Evolutionary conservation across 2,329 filamentous ascomycete species (phyloP), one percentile per base, ranked within the genome.

Genomic region (Waltergamsia citrina): DNA sequence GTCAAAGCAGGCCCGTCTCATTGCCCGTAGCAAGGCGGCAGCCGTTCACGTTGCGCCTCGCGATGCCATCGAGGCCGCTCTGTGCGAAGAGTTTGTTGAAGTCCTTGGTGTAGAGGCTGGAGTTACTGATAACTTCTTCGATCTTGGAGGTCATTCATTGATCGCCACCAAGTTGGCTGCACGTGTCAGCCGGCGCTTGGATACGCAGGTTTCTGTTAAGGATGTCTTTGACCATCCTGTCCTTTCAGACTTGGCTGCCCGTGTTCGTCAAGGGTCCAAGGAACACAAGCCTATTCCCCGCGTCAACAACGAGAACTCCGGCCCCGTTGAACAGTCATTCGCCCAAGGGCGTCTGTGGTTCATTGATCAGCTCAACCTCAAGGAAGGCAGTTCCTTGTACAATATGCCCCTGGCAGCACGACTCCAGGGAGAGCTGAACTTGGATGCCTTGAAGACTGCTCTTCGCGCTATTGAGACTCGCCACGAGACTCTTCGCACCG

Each of bases 81-180:
- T 62, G 9, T 50, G 44, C n/a, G 32, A 35, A 10, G 44, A 56
- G 15, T 66, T 62, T 59, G 45, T 47, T 10, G 43, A 50, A 3
- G 45, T 61, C 0, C 47, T 66, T 7, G 42, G 43, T 6, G 40
- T 59, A 3, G 41, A 46, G 4, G 59, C 67, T 17, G 53, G 55
- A 6, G 39, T 53, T 4, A 54, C 61, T 4, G 59, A 67, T 41
- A 65, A 59, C 46, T 69, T 70, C 46, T 67, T 69, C 52, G 52
- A 52, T 1, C 53, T 66, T 0, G 66, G 66, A 9, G 66, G 66
- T 17, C 62, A 69, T 42, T 69, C 65, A 1, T 54, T 69, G 2
- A 41, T 54, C 2, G 34, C 34, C 3, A 30, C 18, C 8, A 36
- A 59, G 37, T 42, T 71, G 5, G 65, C 25, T 11, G 37, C 28